These are phyloP conservation scores for Schizothecium vesticola DNA, from an alignment of 495 filamentous ascomycete species.

Conservation along the genomic window DNA sequence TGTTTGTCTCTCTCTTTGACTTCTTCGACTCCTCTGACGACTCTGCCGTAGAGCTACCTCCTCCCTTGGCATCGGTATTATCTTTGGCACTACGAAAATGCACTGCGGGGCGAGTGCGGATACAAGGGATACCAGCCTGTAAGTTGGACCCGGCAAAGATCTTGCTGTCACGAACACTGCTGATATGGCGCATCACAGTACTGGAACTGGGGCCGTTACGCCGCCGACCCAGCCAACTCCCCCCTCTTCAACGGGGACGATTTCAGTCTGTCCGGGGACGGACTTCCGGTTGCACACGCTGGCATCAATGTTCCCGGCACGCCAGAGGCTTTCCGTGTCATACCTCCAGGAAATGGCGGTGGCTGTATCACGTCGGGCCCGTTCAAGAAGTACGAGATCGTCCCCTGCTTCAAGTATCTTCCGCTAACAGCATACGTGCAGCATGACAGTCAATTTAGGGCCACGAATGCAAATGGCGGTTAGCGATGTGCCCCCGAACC, in stretches of 20 bases:
- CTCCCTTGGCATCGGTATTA: constrained; percentile 68
- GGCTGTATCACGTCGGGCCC: constrained; percentile 61
- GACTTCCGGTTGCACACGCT: constrained; percentile 26
- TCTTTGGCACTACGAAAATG: constrained; percentile 57
- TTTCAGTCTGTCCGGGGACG: constrained; percentile 22
- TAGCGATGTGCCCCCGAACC: constrained; percentile 34
- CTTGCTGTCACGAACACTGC: too few relatives aligned
- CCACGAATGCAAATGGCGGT: constrained; percentile 25
- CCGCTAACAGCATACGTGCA: too few relatives aligned
- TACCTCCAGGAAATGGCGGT: constrained; percentile 52
- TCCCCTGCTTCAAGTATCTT: too few relatives aligned
- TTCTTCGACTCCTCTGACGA: not conserved
- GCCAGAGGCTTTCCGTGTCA: constrained; percentile 1
- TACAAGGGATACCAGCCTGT: constrained; percentile 51
- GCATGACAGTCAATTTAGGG: constrained; percentile 24
- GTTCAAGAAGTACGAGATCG: constrained; percentile 45
- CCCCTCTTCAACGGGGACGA: constrained; percentile 31
- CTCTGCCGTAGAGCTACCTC: constrained; percentile 51
- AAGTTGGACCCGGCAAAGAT: not conserved
- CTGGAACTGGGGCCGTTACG: constrained; percentile 27
- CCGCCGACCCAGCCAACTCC: constrained; percentile 20
- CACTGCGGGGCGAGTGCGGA: constrained; percentile 60
- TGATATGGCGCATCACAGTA: too few relatives aligned
- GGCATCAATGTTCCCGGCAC: constrained; percentile 10
- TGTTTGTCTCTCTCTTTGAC: constrained; percentile 5